Evolutionary conservation across 1,284 basidiomycete genomes (phyloP), one percentile per base, ranked within the genome.

Genomic region (Ceratobasidium theobromae): DNA sequence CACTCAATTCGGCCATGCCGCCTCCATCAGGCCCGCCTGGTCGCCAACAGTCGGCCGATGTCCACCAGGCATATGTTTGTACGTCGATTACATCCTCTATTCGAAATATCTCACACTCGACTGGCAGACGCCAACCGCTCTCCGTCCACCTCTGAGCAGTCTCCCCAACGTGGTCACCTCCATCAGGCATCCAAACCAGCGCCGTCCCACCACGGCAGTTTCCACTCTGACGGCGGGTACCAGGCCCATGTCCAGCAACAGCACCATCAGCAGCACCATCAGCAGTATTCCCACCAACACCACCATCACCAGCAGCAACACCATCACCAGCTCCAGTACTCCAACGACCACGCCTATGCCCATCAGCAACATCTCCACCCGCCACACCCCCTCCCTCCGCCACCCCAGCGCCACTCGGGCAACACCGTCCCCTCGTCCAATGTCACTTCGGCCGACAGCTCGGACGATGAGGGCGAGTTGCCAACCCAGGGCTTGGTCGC

Each of bases 401-500:
- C 55, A 21, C 55, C 55, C 28, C 53, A 54, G 38, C 41, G 54
- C n/a, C 66, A 67, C 40, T 41, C 55, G n/a, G 58, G 58, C 4
- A 33, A 33, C 11, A 18, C 40, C 40, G 58, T 46, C 14, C 65
- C 65, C 18, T 71, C 71, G 12, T 72, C 72, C n/a, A 85, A 83
- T 71, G 82, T 84, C 62, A 85, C 86, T 3, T 90, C 87, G 70
- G 84, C 86, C 12, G 85, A 90, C 74, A 90, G 88, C 1, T 88
- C 89, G 40, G 90, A 92, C 72, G 75, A 84, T 35, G 87, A 89
- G 60, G 87, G 85, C 45, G 84, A 89, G 87, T 53, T 95, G 3
- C 89, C 91, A 3, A 88, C 89, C 43, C 85, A 85, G 14, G 89
- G 90, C 49, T 81, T 92, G 45, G 84, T 91, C 66, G 90, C 90